Evolutionary conservation across 2,329 filamentous ascomycete genomes (phyloP).

Genomic region (Penicillium sp.): DNA sequence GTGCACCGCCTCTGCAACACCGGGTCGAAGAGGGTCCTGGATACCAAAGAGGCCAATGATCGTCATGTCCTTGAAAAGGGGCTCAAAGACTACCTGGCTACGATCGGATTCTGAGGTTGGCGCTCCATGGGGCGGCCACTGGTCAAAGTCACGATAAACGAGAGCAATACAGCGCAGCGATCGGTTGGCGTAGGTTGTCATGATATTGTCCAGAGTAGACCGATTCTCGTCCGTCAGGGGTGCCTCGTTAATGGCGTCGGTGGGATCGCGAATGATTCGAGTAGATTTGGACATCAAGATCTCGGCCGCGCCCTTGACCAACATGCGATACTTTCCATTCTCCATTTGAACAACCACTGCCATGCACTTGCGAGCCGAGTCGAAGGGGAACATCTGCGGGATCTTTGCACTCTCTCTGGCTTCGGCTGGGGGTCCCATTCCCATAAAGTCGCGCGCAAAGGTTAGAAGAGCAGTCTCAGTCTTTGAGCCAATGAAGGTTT

Average conservation of each 20-base stretch:
- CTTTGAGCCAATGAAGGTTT: conserved; percentile 71
- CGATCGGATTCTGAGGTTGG: conserved; percentile 60
- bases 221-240: conserved; percentile 60
- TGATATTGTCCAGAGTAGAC: conserved; percentile 64
- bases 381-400: conserved; percentile 58
- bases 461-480: conserved; percentile 74
- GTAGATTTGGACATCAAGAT: conserved; percentile 51
- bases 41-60: conserved; percentile 75
- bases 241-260: conserved; percentile 56
- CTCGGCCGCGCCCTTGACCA: conserved; percentile 57
- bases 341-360: conserved; percentile 61
- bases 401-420: conserved; percentile 65
- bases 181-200: conserved; percentile 74
- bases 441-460: conserved; percentile 67
- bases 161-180: conserved; percentile 85
- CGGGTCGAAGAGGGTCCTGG: conserved; percentile 75
- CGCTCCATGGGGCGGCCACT: conserved; percentile 74
- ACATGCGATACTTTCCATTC: conserved; percentile 59
- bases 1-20: conserved; percentile 72
- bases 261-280: conserved; percentile 60
- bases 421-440: conserved; percentile 62
- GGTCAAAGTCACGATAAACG: conserved; percentile 79
- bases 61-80: conserved; percentile 67
- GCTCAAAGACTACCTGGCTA: conserved; percentile 65
- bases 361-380: conserved; percentile 70